A percentile compares a stretch with the other conserved stretches of the same genome.
phyloP scores from a whole-genome alignment of 2,329 filamentous ascomycete species.

The Trichophyton simii region DNA sequence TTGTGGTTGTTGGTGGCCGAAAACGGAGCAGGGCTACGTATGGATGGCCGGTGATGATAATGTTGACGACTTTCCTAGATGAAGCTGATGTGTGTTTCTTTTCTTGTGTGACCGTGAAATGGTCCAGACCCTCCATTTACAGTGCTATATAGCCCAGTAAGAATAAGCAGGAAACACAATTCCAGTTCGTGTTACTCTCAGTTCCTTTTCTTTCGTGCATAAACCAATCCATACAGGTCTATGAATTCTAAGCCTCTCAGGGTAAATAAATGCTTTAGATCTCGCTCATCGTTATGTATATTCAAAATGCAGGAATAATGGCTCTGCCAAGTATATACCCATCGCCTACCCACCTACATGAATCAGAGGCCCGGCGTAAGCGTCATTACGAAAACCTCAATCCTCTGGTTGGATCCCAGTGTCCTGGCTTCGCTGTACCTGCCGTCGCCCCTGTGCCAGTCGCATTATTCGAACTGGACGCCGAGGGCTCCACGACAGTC shows the following conservation, averaged over 20 bases:
- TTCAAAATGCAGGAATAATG: not conserved
- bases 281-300: not conserved
- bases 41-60: not conserved
- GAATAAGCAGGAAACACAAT: not conserved
- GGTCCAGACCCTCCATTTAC: not conserved
- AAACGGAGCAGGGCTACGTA: not conserved
- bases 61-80: not conserved
- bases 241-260: not conserved
- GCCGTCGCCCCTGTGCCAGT: not conserved
- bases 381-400: conserved; percentile 39
- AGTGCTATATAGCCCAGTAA: not conserved
- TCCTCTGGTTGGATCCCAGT: conserved; percentile 49
- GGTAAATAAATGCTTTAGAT: not conserved
- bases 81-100: not conserved
- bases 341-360: too few species aligned
- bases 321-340: not conserved
- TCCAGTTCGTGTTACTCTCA: not conserved
- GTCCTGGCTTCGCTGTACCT: conserved; percentile 23
- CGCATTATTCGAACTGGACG: conserved; percentile 7
- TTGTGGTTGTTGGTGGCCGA: not conserved
- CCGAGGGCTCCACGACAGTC: conserved; percentile 15
- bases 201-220: too few species aligned
- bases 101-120: not conserved
- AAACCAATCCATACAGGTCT: too few species aligned
- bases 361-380: too few species aligned